phyloP scores from a whole-genome alignment of 2,329 filamentous ascomycete species.

The Colletotrichum aenigma region DNA sequence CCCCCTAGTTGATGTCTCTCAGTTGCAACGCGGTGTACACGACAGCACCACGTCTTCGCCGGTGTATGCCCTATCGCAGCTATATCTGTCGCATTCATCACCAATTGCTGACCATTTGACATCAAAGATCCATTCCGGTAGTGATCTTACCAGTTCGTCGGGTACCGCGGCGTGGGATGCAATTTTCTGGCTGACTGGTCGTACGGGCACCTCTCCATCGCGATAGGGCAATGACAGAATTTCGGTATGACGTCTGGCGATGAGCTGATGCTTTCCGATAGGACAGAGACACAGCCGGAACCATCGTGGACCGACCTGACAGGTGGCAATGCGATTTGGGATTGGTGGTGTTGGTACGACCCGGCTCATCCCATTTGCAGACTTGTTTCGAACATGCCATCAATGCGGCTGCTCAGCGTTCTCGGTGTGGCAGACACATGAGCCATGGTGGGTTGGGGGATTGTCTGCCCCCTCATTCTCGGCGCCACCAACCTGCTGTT shows the following conservation, averaged over 20 bases:
- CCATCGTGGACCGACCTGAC: not conserved
- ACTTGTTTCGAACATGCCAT: conserved; percentile 7
- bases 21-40: not conserved
- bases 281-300: not conserved
- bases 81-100: not conserved
- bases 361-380: conserved; percentile 4
- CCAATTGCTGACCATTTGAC: not conserved
- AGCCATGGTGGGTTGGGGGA: not conserved
- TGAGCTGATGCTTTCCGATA: not conserved
- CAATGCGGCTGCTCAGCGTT: not conserved
- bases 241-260: not conserved
- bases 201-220: not conserved
- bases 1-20: not conserved
- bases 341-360: not conserved
- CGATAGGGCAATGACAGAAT: not conserved
- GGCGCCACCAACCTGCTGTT: not conserved
- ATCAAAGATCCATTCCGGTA: not conserved
- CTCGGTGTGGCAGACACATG: not conserved
- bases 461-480: not conserved
- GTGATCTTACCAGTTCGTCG: not conserved
- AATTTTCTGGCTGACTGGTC: not conserved
- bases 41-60: conserved; percentile 1
- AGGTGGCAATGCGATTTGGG: not conserved
- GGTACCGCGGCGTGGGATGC: not conserved
- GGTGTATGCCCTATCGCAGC: conserved; percentile 10